Evolutionary conservation across 2,329 filamentous ascomycete genomes (phyloP).

Genomic region (Penicillium sp.): DNA sequence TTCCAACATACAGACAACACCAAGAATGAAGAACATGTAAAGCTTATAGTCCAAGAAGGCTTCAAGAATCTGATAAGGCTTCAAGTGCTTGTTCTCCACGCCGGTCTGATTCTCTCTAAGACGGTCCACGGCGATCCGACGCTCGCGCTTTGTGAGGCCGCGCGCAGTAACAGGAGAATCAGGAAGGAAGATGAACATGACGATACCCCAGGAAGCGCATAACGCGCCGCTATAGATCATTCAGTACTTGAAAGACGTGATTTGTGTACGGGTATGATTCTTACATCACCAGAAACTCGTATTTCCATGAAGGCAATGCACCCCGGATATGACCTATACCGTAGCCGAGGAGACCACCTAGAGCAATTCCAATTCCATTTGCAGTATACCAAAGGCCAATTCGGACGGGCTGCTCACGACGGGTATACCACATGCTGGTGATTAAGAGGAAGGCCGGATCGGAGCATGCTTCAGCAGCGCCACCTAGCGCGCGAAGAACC

Average conservation of each 20-base stretch:
- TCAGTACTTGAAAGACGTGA: neutral
- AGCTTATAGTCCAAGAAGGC: constrained; percentile 59
- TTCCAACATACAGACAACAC: constrained; percentile 40
- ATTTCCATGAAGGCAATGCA: constrained; percentile 61
- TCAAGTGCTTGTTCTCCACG: constrained; percentile 56
- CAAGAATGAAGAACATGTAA: constrained; percentile 57
- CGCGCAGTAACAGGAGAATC: constrained; percentile 57
- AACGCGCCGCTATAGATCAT: constrained; percentile 43
- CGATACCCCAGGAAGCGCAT: constrained; percentile 59
- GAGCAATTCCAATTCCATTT: constrained; percentile 59
- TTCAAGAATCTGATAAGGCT: constrained; percentile 55
- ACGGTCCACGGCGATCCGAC: constrained; percentile 55
- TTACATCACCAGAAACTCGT: constrained; percentile 65
- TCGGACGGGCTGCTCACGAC: constrained; percentile 60
- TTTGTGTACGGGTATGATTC: neutral
- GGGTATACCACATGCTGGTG: constrained; percentile 65
- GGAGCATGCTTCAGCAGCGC: constrained; percentile 56
- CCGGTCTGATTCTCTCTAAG: constrained; percentile 59
- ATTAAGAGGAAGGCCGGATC: constrained; percentile 64
- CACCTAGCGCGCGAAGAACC: constrained; percentile 57
- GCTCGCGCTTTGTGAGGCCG: constrained; percentile 52
- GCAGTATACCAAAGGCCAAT: constrained; percentile 61
- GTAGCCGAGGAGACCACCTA: constrained; percentile 57
- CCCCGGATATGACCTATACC: constrained; percentile 61
- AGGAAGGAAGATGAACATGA: constrained; percentile 57